phyloP scores from a whole-genome alignment of 208 protist species.

The Acanthamoeba rhysodes region DNA sequence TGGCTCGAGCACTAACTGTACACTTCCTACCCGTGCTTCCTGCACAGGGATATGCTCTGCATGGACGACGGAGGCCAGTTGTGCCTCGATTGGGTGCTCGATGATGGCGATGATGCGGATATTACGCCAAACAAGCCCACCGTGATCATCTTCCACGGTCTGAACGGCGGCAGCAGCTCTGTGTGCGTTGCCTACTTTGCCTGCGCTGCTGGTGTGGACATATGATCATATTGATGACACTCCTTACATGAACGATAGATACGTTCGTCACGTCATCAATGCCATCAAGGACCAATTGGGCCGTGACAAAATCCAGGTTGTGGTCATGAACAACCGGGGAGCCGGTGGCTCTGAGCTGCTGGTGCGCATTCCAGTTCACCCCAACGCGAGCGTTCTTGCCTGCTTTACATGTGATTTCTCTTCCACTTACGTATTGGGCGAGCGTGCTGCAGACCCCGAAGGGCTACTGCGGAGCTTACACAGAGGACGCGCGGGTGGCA shows the following conservation, averaged over 20 bases:
- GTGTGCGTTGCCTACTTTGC: neutral
- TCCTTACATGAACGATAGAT: neutral
- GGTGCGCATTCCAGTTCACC: neutral
- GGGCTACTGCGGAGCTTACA: slow-evolving; percentile 61
- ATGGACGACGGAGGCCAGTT: slow-evolving; percentile 32
- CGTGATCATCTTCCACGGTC: slow-evolving; percentile 69
- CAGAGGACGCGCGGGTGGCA: slow-evolving; percentile 39
- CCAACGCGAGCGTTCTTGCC: neutral
- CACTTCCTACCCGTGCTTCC: too few species aligned
- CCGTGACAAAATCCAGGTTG: neutral
- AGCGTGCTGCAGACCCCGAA: slow-evolving; percentile 2
- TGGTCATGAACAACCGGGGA: slow-evolving; percentile 66
- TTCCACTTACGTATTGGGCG: too few species aligned
- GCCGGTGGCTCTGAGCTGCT: slow-evolving; percentile 37
- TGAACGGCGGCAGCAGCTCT: slow-evolving; percentile 59
- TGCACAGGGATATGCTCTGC: neutral
- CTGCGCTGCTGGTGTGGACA: neutral
- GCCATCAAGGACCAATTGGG: slow-evolving; percentile 6
- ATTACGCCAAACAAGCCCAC: neutral
- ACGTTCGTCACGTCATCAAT: slow-evolving; percentile 51
- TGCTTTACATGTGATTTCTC: neutral
- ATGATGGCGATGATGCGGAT: neutral
- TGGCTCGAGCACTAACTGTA: too few species aligned
- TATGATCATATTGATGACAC: neutral
- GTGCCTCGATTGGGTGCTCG: slow-evolving; percentile 21